Conservation (phyloP, 305 asterid species). For the Striga hermonthica region DNA sequence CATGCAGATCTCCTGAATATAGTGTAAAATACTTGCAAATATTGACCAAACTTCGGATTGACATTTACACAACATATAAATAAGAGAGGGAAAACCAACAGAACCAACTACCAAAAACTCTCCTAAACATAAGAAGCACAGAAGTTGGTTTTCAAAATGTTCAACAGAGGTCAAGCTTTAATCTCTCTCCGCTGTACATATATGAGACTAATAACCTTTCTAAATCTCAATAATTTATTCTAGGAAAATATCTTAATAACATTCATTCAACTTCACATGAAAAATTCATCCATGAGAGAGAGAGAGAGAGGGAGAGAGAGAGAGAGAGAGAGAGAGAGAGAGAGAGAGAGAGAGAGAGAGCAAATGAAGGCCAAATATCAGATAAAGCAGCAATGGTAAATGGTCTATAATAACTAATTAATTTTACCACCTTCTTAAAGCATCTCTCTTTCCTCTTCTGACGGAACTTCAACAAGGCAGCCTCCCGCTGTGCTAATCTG, state of each 20-base stretch:
- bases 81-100: slow-evolving; percentile 1
- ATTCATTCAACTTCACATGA: slow-evolving; percentile 9
- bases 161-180: not conserved
- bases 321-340: too few species aligned
- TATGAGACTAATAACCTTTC: slow-evolving; percentile 8
- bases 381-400: too few species aligned
- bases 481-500: slow-evolving; percentile 55
- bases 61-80: not conserved
- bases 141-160: not conserved
- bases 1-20: not conserved
- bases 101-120: slow-evolving; percentile 6
- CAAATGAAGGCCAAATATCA: too few species aligned
- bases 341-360: too few species aligned
- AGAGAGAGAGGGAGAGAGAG: not conserved
- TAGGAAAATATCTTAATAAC: slow-evolving; percentile 5
- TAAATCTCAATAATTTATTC: not conserved
- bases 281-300: slow-evolving; percentile 15
- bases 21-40: not conserved
- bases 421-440: slow-evolving; percentile 44
- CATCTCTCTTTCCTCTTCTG: slow-evolving; percentile 65
- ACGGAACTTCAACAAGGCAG: slow-evolving; percentile 72
- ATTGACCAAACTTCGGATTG: not conserved
- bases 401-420: too few species aligned
- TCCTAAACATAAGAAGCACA: slow-evolving; percentile 12
- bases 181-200: not conserved